Conservation (phyloP, 2,329 filamentous ascomycete genomes). For the Colletotrichum shisoi region DNA sequence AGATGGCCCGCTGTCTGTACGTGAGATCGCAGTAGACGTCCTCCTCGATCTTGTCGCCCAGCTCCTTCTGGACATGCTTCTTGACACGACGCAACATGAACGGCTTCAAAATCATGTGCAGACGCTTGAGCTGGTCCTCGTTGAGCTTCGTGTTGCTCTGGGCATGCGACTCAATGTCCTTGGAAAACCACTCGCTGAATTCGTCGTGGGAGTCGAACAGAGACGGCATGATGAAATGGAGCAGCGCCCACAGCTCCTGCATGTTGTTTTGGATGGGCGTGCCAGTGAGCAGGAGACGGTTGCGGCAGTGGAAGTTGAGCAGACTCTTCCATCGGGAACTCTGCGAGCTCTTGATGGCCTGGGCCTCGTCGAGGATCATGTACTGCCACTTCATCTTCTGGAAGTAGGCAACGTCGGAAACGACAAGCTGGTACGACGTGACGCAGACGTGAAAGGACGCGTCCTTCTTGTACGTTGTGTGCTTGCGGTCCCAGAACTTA, state of each 20-base stretch:
- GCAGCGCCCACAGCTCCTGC: conserved; percentile 96
- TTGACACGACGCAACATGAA: conserved; percentile 99
- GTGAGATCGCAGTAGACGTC: conserved; percentile 97
- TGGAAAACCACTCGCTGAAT: conserved; percentile 93
- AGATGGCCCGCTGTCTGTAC: conserved; percentile 93
- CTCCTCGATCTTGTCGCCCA: conserved; percentile 97
- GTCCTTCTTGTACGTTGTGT: conserved; percentile 92
- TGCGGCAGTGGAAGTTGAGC: conserved; percentile 92
- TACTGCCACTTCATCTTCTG: conserved; percentile 99
- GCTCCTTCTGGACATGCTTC: conserved; percentile 98
- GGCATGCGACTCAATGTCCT: conserved; percentile 96
- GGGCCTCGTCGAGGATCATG: conserved; percentile 98
- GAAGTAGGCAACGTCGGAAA: conserved; percentile 95
- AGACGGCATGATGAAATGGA: conserved; percentile 99
- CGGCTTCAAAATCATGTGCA: conserved; percentile 98
- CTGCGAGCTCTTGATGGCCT: conserved; percentile 97
- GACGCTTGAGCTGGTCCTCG: conserved; percentile 92
- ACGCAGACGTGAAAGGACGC: conserved; percentile 95
- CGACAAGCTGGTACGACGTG: conserved; percentile 96
- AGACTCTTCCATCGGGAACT: conserved; percentile 97
- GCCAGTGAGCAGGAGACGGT: conserved; percentile 90
- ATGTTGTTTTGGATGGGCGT: conserved; percentile 99
- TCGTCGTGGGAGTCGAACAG: conserved; percentile 94
- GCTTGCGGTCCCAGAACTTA: conserved; percentile 99
- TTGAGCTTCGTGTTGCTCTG: conserved; percentile 99